Evolutionary conservation across 1,139 yeast species (phyloP).

Genomic region (Debaryomycetaceae sp.): DNA sequence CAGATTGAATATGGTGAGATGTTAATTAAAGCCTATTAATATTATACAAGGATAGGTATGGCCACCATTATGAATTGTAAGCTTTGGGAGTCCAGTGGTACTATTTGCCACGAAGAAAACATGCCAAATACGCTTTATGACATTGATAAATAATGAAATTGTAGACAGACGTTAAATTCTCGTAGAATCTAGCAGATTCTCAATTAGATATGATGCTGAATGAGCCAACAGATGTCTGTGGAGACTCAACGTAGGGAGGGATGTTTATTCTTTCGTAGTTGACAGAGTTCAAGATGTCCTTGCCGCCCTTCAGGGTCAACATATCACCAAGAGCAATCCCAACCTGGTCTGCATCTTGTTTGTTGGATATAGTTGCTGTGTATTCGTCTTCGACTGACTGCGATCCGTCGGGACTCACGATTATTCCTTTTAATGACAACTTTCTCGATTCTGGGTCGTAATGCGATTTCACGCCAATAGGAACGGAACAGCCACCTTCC

Average conservation of each 20-base stretch:
- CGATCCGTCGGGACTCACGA: conserved; percentile 82
- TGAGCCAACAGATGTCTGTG: not conserved
- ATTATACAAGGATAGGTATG: not conserved
- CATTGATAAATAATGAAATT: not conserved
- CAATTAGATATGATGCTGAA: not conserved
- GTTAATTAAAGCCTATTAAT: not conserved
- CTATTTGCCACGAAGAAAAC: not conserved
- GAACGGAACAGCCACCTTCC: conserved; percentile 98
- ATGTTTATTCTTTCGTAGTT: conserved; percentile 63
- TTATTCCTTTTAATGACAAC: conserved; percentile 63
- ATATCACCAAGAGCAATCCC: conserved; percentile 70
- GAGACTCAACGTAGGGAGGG: conserved; percentile 16
- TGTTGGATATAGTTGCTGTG: conserved; percentile 28
- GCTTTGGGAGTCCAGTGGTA: not conserved
- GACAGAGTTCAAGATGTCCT: conserved; percentile 73
- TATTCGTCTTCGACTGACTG: conserved; percentile 57
- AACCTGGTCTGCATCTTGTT: conserved; percentile 64
- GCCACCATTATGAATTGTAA: not conserved
- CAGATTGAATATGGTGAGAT: not conserved
- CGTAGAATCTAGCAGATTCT: not conserved
- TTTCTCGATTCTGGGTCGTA: conserved; percentile 43
- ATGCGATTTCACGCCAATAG: conserved; percentile 80
- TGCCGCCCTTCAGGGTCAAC: conserved; percentile 76
- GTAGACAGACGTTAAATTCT: not conserved
- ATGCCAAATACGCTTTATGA: not conserved